Conservation (phyloP, 148 eudicot species). For the Silene uniflora region DNA sequence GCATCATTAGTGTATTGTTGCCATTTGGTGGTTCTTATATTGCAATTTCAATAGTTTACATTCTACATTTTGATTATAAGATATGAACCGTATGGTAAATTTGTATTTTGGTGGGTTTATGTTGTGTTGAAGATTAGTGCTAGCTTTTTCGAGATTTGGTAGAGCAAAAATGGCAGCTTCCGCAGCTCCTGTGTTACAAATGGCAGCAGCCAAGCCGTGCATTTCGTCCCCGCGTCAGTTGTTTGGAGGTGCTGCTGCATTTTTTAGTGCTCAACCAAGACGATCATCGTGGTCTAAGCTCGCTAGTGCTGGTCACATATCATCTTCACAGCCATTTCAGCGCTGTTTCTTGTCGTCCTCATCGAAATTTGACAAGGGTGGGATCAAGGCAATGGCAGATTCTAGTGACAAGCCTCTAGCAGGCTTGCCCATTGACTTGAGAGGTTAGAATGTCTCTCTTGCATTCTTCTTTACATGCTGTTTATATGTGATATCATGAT, state of each 20-base stretch:
- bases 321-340: constrained; percentile 38
- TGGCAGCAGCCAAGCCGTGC: constrained; percentile 46
- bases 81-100: not conserved
- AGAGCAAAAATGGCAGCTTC: constrained; percentile 58
- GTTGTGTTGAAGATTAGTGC: constrained; percentile 15
- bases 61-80: not conserved
- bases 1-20: not conserved
- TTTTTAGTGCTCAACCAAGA: constrained; percentile 28
- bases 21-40: not conserved
- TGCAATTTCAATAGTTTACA: not conserved
- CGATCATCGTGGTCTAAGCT: constrained; percentile 46
- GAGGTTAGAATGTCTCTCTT: constrained; percentile 47
- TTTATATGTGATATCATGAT: not conserved
- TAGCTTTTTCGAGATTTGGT: not conserved
- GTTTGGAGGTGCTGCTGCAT: constrained; percentile 39
- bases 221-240: constrained; percentile 39
- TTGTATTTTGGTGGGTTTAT: not conserved
- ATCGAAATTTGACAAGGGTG: constrained; percentile 33
- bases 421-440: constrained; percentile 69
- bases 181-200: constrained; percentile 62
- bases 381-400: constrained; percentile 64
- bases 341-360: constrained; percentile 41
- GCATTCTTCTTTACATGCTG: constrained; percentile 4
- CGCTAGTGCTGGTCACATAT: constrained; percentile 44
- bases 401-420: constrained; percentile 52